These are phyloP conservation scores for Albatrellus ellisii DNA, from an alignment of 768 basidiomycete species.

Conservation along the genomic window DNA sequence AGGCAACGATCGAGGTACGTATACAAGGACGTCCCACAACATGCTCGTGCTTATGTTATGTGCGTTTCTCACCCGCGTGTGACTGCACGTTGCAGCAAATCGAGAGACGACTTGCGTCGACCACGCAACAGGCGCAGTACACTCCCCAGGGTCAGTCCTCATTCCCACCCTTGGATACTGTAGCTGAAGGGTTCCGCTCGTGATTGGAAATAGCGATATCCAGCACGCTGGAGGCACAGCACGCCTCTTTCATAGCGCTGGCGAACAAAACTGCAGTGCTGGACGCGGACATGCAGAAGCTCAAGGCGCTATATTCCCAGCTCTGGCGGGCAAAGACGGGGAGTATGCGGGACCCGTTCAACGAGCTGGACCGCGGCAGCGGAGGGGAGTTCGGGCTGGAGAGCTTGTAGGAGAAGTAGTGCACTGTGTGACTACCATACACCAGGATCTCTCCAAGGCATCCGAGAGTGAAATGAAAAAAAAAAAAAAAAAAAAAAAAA, in stretches of 20 bases:
- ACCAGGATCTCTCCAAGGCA: no score
- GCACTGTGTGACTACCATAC: no score
- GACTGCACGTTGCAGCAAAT: constrained; percentile 42
- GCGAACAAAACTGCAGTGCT: constrained; percentile 65
- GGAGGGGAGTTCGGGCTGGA: constrained; percentile 36
- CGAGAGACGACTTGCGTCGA: constrained; percentile 66
- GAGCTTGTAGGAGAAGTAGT: constrained; percentile 28
- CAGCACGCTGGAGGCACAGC: constrained; percentile 69
- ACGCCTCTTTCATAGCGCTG: constrained; percentile 62
- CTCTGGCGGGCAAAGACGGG: constrained; percentile 73
- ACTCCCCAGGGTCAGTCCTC: constrained; percentile 55
- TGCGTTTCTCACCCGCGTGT: background rate
- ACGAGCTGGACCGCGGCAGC: constrained; percentile 28
- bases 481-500: no score
- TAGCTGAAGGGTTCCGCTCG: constrained; percentile 1
- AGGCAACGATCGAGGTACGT: constrained; percentile 63
- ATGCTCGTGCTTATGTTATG: background rate
- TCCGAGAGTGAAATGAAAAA: background rate
- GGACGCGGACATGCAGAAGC: constrained; percentile 62
- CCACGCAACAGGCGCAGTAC: constrained; percentile 44
- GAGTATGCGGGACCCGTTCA: constrained; percentile 75
- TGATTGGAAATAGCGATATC: constrained; percentile 39
- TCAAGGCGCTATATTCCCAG: constrained; percentile 64
- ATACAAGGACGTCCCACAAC: background rate
- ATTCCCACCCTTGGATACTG: constrained; percentile 3